phyloP scores from a whole-genome alignment of 1,284 basidiomycete genomes.

The Tilletia walkeri region DNA sequence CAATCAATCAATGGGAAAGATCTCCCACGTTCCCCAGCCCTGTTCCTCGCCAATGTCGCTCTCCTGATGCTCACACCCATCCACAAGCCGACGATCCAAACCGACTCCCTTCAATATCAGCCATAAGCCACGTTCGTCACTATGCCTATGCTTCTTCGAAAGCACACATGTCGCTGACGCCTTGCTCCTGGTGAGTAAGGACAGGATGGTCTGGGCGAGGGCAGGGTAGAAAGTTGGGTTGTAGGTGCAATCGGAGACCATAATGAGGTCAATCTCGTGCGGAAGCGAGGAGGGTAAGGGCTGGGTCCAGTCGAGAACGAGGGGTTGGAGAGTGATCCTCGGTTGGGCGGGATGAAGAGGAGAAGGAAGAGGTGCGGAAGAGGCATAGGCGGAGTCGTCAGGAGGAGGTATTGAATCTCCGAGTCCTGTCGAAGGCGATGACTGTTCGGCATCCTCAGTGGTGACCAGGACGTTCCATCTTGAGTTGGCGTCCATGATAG shows the following conservation, averaged over 20 bases:
- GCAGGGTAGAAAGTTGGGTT: constrained; percentile 22
- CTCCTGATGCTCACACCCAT: background rate
- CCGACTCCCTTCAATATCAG: background rate
- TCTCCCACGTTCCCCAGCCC: background rate
- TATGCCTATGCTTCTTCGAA: constrained; percentile 26
- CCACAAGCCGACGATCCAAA: too few relatives aligned
- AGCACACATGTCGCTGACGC: background rate
- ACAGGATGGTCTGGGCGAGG: constrained; percentile 6
- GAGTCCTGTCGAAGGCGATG: background rate
- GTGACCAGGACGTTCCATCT: background rate
- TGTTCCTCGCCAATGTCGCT: background rate
- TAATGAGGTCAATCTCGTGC: constrained; percentile 3
- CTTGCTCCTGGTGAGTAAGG: background rate
- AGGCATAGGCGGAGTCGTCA: too few relatives aligned
- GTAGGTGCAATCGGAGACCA: constrained; percentile 29
- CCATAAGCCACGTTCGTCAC: constrained; percentile 23
- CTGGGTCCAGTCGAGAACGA: constrained; percentile 6
- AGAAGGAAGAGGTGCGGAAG: too few relatives aligned
- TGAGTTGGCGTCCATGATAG: constrained; percentile 18
- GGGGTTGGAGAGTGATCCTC: background rate
- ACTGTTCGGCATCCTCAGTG: background rate
- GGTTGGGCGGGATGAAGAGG: too few relatives aligned
- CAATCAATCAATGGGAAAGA: background rate
- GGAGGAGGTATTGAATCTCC: background rate
- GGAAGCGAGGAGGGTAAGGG: background rate